These are phyloP conservation scores for Clitopilus passeckerianus DNA, from an alignment of 768 basidiomycete genomes.

Conservation along the genomic window DNA sequence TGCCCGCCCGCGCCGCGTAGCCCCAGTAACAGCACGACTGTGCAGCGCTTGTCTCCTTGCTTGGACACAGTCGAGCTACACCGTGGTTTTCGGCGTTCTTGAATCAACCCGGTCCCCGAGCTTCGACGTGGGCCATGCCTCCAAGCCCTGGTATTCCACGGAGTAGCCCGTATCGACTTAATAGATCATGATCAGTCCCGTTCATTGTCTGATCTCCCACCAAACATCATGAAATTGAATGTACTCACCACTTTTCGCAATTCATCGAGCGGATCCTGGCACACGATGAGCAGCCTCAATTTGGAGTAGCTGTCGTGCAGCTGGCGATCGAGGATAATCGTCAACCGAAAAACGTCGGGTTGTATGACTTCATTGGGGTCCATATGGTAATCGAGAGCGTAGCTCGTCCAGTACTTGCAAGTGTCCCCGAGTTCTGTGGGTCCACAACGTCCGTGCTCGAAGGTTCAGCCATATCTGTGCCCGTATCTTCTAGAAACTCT, in stretches of 20 bases:
- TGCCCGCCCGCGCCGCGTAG: too few species aligned
- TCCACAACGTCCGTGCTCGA: background rate
- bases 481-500: background rate
- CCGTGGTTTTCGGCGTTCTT: background rate
- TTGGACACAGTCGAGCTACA: background rate
- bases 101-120: background rate
- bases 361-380: background rate
- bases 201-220: background rate
- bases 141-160: background rate
- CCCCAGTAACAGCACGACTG: background rate
- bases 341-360: background rate
- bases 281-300: background rate
- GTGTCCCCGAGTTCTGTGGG: background rate
- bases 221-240: background rate
- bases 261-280: background rate
- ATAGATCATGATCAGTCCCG: background rate
- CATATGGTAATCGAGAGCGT: background rate
- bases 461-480: background rate
- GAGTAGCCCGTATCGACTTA: background rate
- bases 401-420: background rate
- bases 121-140: background rate
- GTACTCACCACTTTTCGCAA: background rate
- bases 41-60: background rate
- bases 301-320: background rate
- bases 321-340: background rate